These are phyloP conservation scores for Nakazawaea ambrosiae DNA, from an alignment of 805 yeast species.

Conservation along the genomic window DNA sequence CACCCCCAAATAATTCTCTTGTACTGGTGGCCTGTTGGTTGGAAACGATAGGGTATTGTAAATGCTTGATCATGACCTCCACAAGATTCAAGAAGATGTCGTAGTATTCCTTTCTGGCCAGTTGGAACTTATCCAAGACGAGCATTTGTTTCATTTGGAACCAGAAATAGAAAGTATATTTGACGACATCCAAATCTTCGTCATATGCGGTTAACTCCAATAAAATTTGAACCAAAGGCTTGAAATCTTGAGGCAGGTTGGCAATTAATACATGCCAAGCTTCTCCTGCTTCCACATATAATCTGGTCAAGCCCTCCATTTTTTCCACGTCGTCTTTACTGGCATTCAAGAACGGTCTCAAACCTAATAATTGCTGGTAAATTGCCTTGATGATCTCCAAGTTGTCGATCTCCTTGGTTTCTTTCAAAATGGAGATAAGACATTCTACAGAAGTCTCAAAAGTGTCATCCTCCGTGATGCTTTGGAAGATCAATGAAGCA, in stretches of 20 bases:
- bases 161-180: constrained; percentile 92
- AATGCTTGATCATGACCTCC: constrained; percentile 54
- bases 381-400: constrained; percentile 56
- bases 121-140: constrained; percentile 48
- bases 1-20: constrained; percentile 51
- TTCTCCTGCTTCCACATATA: constrained; percentile 90
- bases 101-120: constrained; percentile 40
- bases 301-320: constrained; percentile 62
- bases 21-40: constrained; percentile 21
- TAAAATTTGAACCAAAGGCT: constrained; percentile 66
- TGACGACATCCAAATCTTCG: constrained; percentile 81
- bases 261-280: constrained; percentile 89
- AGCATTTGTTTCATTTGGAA: constrained; percentile 70
- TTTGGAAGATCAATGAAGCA: constrained; percentile 60
- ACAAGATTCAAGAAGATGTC: constrained; percentile 56
- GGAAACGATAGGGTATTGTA: constrained; percentile 59
- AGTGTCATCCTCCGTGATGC: constrained; percentile 49
- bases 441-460: constrained; percentile 87
- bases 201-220: constrained; percentile 66
- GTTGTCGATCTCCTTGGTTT: constrained; percentile 72
- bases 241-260: constrained; percentile 59
- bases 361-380: constrained; percentile 57
- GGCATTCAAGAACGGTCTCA: constrained; percentile 46
- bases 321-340: constrained; percentile 54
- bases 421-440: constrained; percentile 70